Conservation (phyloP, 768 basidiomycete genomes). For the Pulveroboletus sp. region DNA sequence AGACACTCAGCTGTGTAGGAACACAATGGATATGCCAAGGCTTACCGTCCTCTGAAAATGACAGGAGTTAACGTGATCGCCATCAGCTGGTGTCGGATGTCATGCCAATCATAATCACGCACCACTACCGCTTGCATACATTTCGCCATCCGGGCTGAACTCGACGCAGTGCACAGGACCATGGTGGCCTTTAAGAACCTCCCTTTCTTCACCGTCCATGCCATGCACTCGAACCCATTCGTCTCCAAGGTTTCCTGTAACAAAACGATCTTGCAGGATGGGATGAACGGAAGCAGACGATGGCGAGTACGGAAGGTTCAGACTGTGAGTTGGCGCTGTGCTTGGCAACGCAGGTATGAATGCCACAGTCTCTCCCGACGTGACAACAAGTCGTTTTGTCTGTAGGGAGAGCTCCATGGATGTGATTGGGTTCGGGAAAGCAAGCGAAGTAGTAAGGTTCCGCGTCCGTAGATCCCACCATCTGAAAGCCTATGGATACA, state of each 20-base stretch:
- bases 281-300: slow-evolving; percentile 97
- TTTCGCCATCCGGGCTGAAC: slow-evolving; percentile 94
- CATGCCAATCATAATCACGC: slow-evolving; percentile 33
- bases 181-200: slow-evolving; percentile 93
- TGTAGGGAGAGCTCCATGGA: slow-evolving; percentile 89
- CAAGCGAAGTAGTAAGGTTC: slow-evolving; percentile 61
- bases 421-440: slow-evolving; percentile 76
- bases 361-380: slow-evolving; percentile 86
- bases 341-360: slow-evolving; percentile 78
- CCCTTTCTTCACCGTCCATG: slow-evolving; percentile 83
- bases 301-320: slow-evolving; percentile 78
- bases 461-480: slow-evolving; percentile 96
- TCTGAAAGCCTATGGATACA: slow-evolving; percentile 38
- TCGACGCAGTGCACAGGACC: slow-evolving; percentile 94
- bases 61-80: slow-evolving; percentile 2
- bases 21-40: not conserved
- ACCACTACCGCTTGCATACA: slow-evolving; percentile 97
- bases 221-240: slow-evolving; percentile 97
- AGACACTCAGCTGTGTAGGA: slow-evolving; percentile 3
- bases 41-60: slow-evolving; percentile 66
- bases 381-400: slow-evolving; percentile 82
- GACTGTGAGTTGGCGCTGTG: slow-evolving; percentile 61
- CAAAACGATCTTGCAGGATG: slow-evolving; percentile 79
- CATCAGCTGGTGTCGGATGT: slow-evolving; percentile 7
- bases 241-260: slow-evolving; percentile 84